These are phyloP conservation scores for Blastomyces silverae DNA, from an alignment of 2,329 filamentous ascomycete genomes.

Conservation along the genomic window DNA sequence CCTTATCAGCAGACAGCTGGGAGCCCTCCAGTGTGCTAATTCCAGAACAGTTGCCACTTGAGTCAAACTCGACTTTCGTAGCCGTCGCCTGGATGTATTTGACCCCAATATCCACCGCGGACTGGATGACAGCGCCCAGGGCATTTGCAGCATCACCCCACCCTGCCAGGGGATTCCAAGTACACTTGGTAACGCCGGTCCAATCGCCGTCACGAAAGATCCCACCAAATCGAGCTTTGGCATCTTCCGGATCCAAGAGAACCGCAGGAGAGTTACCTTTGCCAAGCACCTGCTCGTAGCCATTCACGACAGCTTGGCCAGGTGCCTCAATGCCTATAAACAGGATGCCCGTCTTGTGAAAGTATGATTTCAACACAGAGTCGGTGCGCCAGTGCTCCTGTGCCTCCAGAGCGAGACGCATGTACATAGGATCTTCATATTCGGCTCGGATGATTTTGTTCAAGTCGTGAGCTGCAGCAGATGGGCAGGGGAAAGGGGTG, in stretches of 20 bases:
- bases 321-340: conserved; percentile 39
- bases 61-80: conserved; percentile 34
- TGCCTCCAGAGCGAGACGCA: conserved; percentile 16
- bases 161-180: conserved; percentile 51
- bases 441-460: conserved; percentile 18
- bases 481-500: conserved; percentile 13
- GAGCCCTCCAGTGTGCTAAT: conserved; percentile 21
- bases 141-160: conserved; percentile 55
- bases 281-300: conserved; percentile 43
- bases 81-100: conserved; percentile 49
- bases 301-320: conserved; percentile 41
- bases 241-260: conserved; percentile 42
- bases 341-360: conserved; percentile 46
- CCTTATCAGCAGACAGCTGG: conserved; percentile 20
- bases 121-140: conserved; percentile 48
- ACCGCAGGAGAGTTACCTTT: conserved; percentile 39
- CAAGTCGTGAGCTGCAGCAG: conserved; percentile 15
- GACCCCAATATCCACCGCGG: conserved; percentile 49
- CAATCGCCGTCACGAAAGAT: conserved; percentile 55
- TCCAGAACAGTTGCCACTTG: conserved; percentile 32
- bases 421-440: conserved; percentile 14
- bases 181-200: conserved; percentile 48
- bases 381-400: conserved; percentile 19
- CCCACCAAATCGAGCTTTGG: conserved; percentile 48
- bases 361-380: conserved; percentile 35